These are phyloP conservation scores for Monilinia laxa DNA, from an alignment of 2,329 filamentous ascomycete species.

Conservation along the genomic window DNA sequence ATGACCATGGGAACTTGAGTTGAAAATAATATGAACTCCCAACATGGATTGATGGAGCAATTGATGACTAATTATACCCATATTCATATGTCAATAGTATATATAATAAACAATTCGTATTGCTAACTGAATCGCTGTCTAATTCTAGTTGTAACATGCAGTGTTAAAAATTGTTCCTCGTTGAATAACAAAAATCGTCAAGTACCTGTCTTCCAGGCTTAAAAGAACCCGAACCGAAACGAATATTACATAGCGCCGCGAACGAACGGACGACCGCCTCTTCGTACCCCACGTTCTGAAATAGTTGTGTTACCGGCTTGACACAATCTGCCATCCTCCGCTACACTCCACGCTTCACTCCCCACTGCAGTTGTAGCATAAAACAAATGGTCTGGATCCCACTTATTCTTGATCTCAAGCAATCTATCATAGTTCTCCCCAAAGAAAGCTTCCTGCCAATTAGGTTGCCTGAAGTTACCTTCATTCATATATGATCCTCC, in stretches of 20 bases:
- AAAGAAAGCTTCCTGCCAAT: conserved; percentile 49
- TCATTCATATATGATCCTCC: conserved; percentile 53
- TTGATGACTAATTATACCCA: background rate
- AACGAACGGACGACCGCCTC: background rate
- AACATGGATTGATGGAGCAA: background rate
- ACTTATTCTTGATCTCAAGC: conserved; percentile 50
- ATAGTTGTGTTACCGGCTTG: background rate
- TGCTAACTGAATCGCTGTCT: background rate
- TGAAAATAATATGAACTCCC: background rate
- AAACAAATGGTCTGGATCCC: conserved; percentile 49
- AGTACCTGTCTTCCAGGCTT: background rate
- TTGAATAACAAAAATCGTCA: background rate
- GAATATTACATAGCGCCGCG: background rate
- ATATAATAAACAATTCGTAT: too few relatives aligned
- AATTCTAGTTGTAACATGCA: background rate
- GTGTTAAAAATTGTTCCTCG: too few relatives aligned
- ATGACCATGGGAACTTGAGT: background rate
- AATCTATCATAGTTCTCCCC: conserved; percentile 48
- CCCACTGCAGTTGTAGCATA: conserved; percentile 52
- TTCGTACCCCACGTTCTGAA: too few relatives aligned
- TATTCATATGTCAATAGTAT: background rate
- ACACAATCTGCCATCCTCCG: conserved; percentile 46
- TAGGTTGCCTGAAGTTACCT: conserved; percentile 47
- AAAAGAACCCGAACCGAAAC: too few relatives aligned
- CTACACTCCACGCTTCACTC: conserved; percentile 50